Evolutionary conservation across 2,329 filamentous ascomycete genomes (phyloP).

Genomic region (Celoporthe dispersa): DNA sequence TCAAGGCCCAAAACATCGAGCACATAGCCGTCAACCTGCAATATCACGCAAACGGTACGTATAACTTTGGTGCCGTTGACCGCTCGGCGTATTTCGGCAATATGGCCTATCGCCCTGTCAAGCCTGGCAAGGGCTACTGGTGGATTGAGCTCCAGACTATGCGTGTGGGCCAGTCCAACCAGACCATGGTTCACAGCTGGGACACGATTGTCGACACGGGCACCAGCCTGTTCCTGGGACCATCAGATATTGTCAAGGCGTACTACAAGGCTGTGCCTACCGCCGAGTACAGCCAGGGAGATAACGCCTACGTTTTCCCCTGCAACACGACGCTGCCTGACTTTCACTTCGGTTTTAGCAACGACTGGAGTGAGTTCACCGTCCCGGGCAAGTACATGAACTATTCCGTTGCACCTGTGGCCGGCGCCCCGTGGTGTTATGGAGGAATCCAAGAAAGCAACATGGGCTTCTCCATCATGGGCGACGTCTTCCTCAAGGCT

Average conservation of each 20-base stretch:
- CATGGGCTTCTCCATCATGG: constrained; percentile 67
- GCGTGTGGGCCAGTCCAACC: constrained; percentile 38
- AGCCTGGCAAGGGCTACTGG: constrained; percentile 56
- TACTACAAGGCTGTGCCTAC: constrained; percentile 64
- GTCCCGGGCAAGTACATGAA: constrained; percentile 55
- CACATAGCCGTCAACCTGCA: constrained; percentile 57
- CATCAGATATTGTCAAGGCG: constrained; percentile 55
- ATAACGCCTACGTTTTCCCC: constrained; percentile 57
- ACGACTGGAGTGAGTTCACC: constrained; percentile 48
- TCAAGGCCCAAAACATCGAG: constrained; percentile 44
- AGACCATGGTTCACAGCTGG: constrained; percentile 47
- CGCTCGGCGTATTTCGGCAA: constrained; percentile 43
- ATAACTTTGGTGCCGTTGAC: constrained; percentile 57
- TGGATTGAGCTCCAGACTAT: constrained; percentile 42
- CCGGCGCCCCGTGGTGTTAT: constrained; percentile 61
- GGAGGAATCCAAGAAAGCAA: constrained; percentile 71
- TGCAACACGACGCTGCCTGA: constrained; percentile 56
- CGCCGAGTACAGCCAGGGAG: constrained; percentile 51
- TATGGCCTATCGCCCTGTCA: constrained; percentile 52
- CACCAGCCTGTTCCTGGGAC: constrained; percentile 67
- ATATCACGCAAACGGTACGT: constrained; percentile 51
- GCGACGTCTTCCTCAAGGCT: constrained; percentile 79
- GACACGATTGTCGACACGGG: constrained; percentile 70
- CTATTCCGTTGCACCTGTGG: constrained; percentile 52
- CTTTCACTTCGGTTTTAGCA: constrained; percentile 54